Evolutionary conservation across 1,139 yeast species (phyloP).

Genomic region (Tardiomyces blankii): DNA sequence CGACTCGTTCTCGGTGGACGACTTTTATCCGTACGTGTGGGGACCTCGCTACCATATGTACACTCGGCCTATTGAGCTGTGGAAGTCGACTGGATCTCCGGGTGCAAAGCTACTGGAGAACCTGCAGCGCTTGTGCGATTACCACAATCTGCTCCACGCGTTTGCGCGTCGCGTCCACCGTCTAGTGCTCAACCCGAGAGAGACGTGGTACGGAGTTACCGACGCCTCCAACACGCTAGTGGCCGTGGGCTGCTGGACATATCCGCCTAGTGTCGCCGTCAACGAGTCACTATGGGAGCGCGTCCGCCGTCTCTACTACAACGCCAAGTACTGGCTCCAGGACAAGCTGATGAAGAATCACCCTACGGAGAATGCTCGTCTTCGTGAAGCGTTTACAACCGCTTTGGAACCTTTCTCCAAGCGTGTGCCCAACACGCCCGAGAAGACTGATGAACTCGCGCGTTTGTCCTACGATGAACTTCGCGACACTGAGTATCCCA

Average conservation of each 20-base stretch:
- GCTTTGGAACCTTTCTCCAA: not conserved
- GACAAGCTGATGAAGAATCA: not conserved
- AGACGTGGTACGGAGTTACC: not conserved
- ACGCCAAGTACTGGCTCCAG: not conserved
- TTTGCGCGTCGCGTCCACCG: not conserved
- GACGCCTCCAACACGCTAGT: not conserved
- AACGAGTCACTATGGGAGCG: not conserved
- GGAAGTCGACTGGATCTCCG: not conserved
- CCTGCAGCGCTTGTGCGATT: not conserved
- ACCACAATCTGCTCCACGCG: not conserved
- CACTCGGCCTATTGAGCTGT: not conserved
- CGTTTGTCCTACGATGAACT: constrained; percentile 1
- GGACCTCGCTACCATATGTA: not conserved
- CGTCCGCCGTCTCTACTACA: not conserved
- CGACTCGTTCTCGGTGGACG: not conserved
- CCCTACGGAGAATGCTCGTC: not conserved
- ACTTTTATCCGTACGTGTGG: not conserved
- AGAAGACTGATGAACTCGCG: not conserved
- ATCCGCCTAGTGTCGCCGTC: not conserved
- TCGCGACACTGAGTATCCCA: not conserved
- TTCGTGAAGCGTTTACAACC: not conserved
- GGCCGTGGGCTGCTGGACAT: not conserved
- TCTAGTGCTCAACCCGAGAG: not conserved
- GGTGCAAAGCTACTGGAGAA: not conserved
- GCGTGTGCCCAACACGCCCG: not conserved